These are phyloP conservation scores for Hyaloperonospora arabidopsidis DNA, from an alignment of 352 stramenopile species.

Conservation along the genomic window DNA sequence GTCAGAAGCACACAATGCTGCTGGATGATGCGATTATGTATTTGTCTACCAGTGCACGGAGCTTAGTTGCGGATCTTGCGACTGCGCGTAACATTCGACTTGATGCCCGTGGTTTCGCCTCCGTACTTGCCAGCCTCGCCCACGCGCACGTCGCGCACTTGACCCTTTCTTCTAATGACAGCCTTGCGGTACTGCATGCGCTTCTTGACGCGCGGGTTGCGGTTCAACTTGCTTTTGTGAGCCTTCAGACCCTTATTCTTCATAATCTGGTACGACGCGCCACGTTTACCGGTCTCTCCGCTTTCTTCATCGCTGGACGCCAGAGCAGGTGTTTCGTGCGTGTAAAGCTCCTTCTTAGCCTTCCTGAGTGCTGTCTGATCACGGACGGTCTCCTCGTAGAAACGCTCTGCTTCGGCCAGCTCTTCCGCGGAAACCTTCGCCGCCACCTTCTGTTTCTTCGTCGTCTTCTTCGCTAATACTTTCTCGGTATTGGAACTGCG, in stretches of 20 bases:
- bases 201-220: conserved; percentile 98
- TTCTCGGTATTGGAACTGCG: conserved; percentile 11
- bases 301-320: conserved; percentile 57
- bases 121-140: conserved; percentile 83
- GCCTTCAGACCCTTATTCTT: conserved; percentile 97
- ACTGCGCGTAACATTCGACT: conserved; percentile 83
- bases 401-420: conserved; percentile 50
- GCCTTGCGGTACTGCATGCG: conserved; percentile 95
- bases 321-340: conserved; percentile 51
- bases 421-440: conserved; percentile 35
- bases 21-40: conserved; percentile 22
- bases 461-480: conserved; percentile 21
- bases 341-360: conserved; percentile 75
- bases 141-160: conserved; percentile 90
- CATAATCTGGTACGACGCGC: conserved; percentile 92
- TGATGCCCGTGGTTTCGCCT: conserved; percentile 86
- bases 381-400: conserved; percentile 58
- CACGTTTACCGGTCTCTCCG: conserved; percentile 82
- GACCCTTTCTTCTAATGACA: conserved; percentile 94
- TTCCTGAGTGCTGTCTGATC: conserved; percentile 50
- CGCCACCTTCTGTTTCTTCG: conserved; percentile 47
- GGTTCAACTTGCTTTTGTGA: conserved; percentile 97
- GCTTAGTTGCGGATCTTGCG: conserved; percentile 84
- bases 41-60: conserved; percentile 17
- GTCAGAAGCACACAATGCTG: not conserved